A percentile compares a stretch with the other conserved stretches of the same genome.
phyloP scores from a whole-genome alignment of 108 stramenopile species.

The Discostella pseudostelligera region DNA sequence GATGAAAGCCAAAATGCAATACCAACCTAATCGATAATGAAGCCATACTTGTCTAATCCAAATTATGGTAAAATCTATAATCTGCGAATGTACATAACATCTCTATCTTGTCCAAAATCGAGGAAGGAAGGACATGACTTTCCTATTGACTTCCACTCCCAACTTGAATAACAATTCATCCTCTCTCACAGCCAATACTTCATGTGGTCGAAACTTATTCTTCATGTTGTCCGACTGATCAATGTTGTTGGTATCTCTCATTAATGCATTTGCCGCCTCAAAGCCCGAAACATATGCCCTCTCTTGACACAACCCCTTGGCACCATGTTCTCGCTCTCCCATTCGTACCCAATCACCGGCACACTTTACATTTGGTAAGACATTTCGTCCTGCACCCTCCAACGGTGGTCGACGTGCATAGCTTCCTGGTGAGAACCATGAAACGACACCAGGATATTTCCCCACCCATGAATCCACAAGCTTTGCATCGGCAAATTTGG shows the following conservation, averaged over 20 bases:
- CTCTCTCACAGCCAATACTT: conserved; percentile 84
- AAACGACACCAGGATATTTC: conserved; percentile 80
- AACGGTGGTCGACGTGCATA: conserved; percentile 77
- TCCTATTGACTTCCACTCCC: conserved; percentile 66
- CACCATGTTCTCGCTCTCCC: conserved; percentile 91
- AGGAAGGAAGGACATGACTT: conserved; percentile 72
- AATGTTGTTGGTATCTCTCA: conserved; percentile 31
- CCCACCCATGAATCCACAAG: conserved; percentile 89
- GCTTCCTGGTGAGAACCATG: conserved; percentile 88
- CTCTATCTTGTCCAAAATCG: conserved; percentile 77
- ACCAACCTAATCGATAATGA: too few relatives aligned
- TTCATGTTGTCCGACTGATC: not conserved
- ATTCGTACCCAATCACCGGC: conserved; percentile 93
- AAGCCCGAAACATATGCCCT: conserved; percentile 88
- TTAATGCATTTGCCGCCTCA: conserved; percentile 78
- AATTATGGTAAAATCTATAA: too few relatives aligned
- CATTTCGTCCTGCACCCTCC: conserved; percentile 57
- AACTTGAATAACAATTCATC: conserved; percentile 81
- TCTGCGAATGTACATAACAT: too few relatives aligned
- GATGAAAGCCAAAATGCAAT: too few relatives aligned
- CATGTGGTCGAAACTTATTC: conserved; percentile 36
- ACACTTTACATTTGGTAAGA: conserved; percentile 74
- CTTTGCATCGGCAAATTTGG: conserved; percentile 74
- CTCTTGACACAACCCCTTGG: conserved; percentile 93
- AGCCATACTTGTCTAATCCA: too few relatives aligned